A percentile compares a stretch with the other conserved stretches of the same genome.
phyloP scores from a whole-genome alignment of 2,329 filamentous ascomycete genomes.

The Scedosporium boydii region DNA sequence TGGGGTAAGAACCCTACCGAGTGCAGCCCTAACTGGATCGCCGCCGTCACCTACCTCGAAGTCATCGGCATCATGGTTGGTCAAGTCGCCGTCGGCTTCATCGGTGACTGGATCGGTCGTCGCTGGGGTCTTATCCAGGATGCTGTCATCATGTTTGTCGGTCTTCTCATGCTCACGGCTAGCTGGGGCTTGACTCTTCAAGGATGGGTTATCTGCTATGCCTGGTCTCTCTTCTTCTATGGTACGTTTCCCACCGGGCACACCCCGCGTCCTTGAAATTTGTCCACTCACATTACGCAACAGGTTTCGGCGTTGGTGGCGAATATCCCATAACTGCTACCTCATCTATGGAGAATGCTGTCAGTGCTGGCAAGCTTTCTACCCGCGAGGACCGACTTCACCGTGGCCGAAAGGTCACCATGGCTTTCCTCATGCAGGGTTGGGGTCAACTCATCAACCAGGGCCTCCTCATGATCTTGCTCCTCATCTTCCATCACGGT shows the following conservation, averaged over 20 bases:
- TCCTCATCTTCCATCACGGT: slow-evolving; percentile 82
- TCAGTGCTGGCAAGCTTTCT: slow-evolving; percentile 76
- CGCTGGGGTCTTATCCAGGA: slow-evolving; percentile 96
- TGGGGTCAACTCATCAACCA: slow-evolving; percentile 98
- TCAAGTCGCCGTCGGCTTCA: slow-evolving; percentile 77
- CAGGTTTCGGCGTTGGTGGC: slow-evolving; percentile 57
- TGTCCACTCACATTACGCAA: slow-evolving; percentile 8
- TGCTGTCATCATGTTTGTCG: slow-evolving; percentile 85
- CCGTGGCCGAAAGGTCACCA: slow-evolving; percentile 90
- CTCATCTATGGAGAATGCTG: slow-evolving; percentile 85
- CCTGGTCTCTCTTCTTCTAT: slow-evolving; percentile 82
- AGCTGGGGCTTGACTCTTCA: slow-evolving; percentile 81
- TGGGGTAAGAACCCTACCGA: slow-evolving; percentile 55
- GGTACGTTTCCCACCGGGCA: neutral
- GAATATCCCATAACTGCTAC: slow-evolving; percentile 97
- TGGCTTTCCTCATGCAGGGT: slow-evolving; percentile 95
- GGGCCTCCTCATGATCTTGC: slow-evolving; percentile 72
- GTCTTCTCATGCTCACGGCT: slow-evolving; percentile 82
- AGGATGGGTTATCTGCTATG: slow-evolving; percentile 96
- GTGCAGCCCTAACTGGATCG: slow-evolving; percentile 73
- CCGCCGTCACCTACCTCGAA: slow-evolving; percentile 73
- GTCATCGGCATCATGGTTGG: slow-evolving; percentile 92
- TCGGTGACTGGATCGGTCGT: slow-evolving; percentile 68
- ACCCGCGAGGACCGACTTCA: slow-evolving; percentile 90
- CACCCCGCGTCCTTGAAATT: neutral